phyloP scores from a whole-genome alignment of 2,329 filamentous ascomycete genomes.

The Sporothrix brasiliensis region DNA sequence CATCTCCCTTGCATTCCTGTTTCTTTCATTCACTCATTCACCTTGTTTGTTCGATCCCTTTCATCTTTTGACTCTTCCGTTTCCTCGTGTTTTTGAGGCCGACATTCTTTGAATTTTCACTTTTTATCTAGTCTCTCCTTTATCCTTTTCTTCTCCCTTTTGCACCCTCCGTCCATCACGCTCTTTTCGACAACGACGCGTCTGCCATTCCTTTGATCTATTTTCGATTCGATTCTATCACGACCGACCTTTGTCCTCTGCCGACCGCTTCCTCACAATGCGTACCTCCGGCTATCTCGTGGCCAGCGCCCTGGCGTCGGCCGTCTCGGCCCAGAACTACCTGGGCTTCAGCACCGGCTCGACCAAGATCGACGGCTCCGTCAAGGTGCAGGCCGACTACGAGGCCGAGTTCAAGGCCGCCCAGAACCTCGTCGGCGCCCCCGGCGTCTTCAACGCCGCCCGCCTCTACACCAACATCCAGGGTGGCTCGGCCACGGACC shows the following conservation, averaged over 20 bases:
- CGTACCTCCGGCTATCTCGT: conserved; percentile 47
- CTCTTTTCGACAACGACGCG: conserved; percentile 21
- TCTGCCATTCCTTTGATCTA: neutral
- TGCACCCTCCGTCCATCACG: conserved; percentile 5
- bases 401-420: conserved; percentile 70
- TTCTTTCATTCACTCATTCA: conserved; percentile 13
- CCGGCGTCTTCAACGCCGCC: conserved; percentile 64
- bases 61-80: neutral
- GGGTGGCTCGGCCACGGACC: conserved; percentile 69
- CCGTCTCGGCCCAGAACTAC: conserved; percentile 51
- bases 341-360: conserved; percentile 59
- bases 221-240: neutral
- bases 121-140: neutral
- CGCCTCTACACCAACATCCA: conserved; percentile 71
- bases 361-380: conserved; percentile 51
- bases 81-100: conserved; percentile 14
- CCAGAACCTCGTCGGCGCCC: conserved; percentile 63
- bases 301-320: conserved; percentile 47
- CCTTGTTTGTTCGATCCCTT: no score
- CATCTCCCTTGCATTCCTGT: conserved; percentile 14
- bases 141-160: neutral
- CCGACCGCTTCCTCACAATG: conserved; percentile 43
- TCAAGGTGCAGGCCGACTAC: conserved; percentile 60
- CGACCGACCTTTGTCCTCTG: neutral
- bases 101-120: conserved; percentile 18